These are phyloP conservation scores for Euphorbia schlechtendalii DNA, from an alignment of 441 rosid genomes.

Conservation along the genomic window DNA sequence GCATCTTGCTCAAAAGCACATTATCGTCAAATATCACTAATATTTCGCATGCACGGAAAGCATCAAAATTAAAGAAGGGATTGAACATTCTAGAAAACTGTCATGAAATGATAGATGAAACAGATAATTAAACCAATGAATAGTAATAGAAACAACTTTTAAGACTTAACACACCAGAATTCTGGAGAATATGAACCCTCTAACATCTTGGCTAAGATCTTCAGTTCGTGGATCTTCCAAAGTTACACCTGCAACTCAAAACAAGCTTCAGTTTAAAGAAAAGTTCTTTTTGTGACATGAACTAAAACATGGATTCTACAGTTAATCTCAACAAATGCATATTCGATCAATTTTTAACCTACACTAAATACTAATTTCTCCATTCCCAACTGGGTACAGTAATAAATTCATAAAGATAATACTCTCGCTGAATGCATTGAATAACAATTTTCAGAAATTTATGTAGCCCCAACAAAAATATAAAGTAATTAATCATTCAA, in stretches of 20 bases:
- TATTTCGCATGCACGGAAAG: background rate
- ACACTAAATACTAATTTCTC: no score
- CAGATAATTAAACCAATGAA: conserved; percentile 4
- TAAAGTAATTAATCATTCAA: no score
- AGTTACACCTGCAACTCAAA: conserved; percentile 83
- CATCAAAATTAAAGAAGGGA: no score
- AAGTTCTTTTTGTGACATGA: conserved; percentile 6
- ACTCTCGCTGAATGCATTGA: no score
- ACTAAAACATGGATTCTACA: background rate
- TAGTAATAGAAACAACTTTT: conserved; percentile 10
- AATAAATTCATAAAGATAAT: no score
- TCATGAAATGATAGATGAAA: conserved; percentile 3
- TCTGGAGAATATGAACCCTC: conserved; percentile 97
- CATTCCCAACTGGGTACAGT: no score
- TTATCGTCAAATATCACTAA: background rate
- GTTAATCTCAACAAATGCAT: no score
- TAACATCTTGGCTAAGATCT: conserved; percentile 99
- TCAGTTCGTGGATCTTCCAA: conserved; percentile 97
- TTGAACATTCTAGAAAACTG: background rate
- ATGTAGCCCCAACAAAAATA: no score
- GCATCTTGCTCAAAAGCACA: background rate
- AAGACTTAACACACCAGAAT: conserved; percentile 61
- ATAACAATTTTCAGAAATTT: no score
- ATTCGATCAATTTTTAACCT: no score
- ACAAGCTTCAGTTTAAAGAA: no score